Evolutionary conservation across 2,329 filamentous ascomycete genomes (phyloP).

Genomic region (Aureobasidium sp.): DNA sequence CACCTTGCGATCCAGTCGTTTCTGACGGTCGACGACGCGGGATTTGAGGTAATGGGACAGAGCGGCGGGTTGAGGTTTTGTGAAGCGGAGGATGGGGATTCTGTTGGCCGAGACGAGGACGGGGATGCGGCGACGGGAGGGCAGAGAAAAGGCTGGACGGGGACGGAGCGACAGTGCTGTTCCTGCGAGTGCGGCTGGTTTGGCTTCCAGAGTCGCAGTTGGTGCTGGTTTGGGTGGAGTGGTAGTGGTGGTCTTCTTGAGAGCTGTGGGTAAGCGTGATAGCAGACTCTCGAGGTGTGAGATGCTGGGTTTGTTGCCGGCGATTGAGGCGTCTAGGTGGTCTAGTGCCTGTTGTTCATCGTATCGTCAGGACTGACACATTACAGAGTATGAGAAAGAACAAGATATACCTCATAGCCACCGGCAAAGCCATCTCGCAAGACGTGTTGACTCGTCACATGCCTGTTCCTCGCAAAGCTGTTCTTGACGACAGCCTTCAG

Average conservation of each 20-base stretch:
- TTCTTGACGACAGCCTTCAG: constrained; percentile 46
- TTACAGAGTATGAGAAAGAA: not conserved
- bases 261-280: constrained; percentile 17
- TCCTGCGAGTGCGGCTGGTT: not conserved
- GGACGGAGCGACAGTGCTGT: constrained; percentile 20
- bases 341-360: constrained; percentile 29
- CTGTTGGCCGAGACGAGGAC: constrained; percentile 46
- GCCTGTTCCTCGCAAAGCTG: constrained; percentile 52
- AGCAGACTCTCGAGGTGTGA: constrained; percentile 21
- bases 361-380: not conserved
- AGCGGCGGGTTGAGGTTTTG: constrained; percentile 54
- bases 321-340: constrained; percentile 33
- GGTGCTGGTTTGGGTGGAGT: not conserved
- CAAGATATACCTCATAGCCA: constrained; percentile 52
- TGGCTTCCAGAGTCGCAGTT: constrained; percentile 15
- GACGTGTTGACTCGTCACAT: constrained; percentile 50
- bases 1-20: constrained; percentile 31
- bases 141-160: constrained; percentile 29
- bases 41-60: constrained; percentile 51
- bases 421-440: constrained; percentile 53
- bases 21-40: constrained; percentile 39
- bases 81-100: constrained; percentile 56
- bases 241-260: not conserved
- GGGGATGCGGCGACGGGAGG: constrained; percentile 50
- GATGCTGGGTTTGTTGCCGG: constrained; percentile 24